A percentile compares a stretch with the other conserved stretches of the same genome.
Evolutionary conservation across 176 grass and related monocot genomes (phyloP).

Genomic region (Canna indica): DNA sequence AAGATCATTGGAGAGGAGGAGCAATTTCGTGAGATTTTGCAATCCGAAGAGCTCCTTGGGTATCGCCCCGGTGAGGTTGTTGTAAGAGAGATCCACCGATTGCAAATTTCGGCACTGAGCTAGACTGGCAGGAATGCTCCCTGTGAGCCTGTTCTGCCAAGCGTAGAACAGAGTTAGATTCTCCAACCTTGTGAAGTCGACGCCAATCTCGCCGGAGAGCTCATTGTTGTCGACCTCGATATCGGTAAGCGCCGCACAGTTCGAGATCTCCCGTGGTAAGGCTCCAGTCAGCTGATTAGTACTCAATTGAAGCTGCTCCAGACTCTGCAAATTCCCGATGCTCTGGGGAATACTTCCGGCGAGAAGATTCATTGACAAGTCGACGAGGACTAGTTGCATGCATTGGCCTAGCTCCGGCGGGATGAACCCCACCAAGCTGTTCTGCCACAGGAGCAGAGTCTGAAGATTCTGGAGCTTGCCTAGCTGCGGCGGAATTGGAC

Average conservation of each 20-base stretch:
- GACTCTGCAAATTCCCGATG: slow-evolving; percentile 48
- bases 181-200: slow-evolving; percentile 53
- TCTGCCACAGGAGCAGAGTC: slow-evolving; percentile 86
- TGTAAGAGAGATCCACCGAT: slow-evolving; percentile 90
- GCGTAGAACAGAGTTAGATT: slow-evolving; percentile 95
- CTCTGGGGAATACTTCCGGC: slow-evolving; percentile 53
- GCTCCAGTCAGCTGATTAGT: slow-evolving; percentile 64
- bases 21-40: slow-evolving; percentile 87
- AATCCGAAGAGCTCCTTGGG: slow-evolving; percentile 60
- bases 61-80: slow-evolving; percentile 67
- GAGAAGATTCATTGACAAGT: slow-evolving; percentile 73
- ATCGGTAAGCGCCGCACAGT: slow-evolving; percentile 60
- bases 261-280: slow-evolving; percentile 64
- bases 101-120: slow-evolving; percentile 55
- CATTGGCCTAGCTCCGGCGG: slow-evolving; percentile 58
- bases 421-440: slow-evolving; percentile 73
- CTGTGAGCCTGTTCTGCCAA: slow-evolving; percentile 90
- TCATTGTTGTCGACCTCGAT: slow-evolving; percentile 88
- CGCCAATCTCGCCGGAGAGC: slow-evolving; percentile 50
- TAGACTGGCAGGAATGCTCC: slow-evolving; percentile 46
- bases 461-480: slow-evolving; percentile 65
- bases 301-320: slow-evolving; percentile 88
- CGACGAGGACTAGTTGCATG: slow-evolving; percentile 56
- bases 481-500: slow-evolving; percentile 45
- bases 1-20: slow-evolving; percentile 74